These are phyloP conservation scores for Pichia cephalocereana DNA, from an alignment of 805 yeast genomes.

Conservation along the genomic window DNA sequence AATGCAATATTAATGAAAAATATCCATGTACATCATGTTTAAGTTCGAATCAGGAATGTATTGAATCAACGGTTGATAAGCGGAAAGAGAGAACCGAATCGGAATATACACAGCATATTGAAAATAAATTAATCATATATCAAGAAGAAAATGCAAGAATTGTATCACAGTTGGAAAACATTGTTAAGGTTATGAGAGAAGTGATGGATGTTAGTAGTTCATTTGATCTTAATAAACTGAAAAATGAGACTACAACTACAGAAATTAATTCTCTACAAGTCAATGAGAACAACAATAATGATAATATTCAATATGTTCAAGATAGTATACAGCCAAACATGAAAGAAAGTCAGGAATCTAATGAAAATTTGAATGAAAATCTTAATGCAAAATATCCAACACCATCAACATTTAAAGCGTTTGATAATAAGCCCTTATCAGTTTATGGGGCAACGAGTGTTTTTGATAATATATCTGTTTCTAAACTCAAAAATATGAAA, in stretches of 20 bases:
- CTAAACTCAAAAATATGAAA: background rate
- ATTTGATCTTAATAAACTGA: background rate
- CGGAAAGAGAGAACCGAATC: slow-evolving; percentile 10
- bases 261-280: no score
- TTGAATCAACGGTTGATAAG: slow-evolving; percentile 9
- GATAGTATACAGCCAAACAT: no score
- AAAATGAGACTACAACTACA: background rate
- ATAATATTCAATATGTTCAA: no score
- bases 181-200: slow-evolving; percentile 2
- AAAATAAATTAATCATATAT: slow-evolving; percentile 5
- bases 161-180: background rate
- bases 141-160: slow-evolving; percentile 5
- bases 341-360: no score
- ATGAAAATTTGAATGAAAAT: slow-evolving; percentile 27
- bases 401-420: background rate
- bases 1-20: slow-evolving; percentile 11
- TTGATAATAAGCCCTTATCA: background rate
- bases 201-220: background rate
- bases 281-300: no score
- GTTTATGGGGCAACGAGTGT: slow-evolving; percentile 3
- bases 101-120: background rate
- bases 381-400: slow-evolving; percentile 21
- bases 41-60: slow-evolving; percentile 9
- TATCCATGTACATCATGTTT: slow-evolving; percentile 16
- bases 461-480: slow-evolving; percentile 2